Conservation (phyloP, 805 yeast species). For the Wickerhamiella kurtzmanii region DNA sequence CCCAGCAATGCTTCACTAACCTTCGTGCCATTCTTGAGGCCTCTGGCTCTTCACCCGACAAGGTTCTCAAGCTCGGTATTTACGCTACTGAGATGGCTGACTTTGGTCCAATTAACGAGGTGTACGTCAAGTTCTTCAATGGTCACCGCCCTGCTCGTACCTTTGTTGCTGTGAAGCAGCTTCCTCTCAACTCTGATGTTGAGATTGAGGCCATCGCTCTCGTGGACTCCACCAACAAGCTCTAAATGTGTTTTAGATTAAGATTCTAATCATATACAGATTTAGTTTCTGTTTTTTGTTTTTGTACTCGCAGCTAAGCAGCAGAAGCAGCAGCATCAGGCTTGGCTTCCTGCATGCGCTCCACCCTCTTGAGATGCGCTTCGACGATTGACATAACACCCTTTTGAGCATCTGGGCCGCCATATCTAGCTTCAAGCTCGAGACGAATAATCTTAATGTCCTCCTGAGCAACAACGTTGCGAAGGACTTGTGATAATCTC, state of each 20-base stretch:
- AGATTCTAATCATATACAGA: not conserved
- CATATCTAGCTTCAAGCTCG: conserved; percentile 25
- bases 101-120: conserved; percentile 75
- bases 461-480: conserved; percentile 54
- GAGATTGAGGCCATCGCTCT: conserved; percentile 91
- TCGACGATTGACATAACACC: conserved; percentile 22
- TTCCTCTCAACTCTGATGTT: conserved; percentile 75
- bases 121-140: conserved; percentile 41
- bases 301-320: not conserved
- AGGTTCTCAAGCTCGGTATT: conserved; percentile 75
- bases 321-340: conserved; percentile 12
- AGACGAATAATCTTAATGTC: conserved; percentile 61
- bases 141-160: conserved; percentile 74
- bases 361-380: conserved; percentile 17
- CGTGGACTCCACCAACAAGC: conserved; percentile 26
- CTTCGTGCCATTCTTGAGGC: conserved; percentile 57
- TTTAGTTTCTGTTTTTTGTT: not conserved
- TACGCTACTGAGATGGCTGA: conserved; percentile 83
- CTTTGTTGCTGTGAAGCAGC: conserved; percentile 85
- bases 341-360: conserved; percentile 16
- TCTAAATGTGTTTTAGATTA: not conserved
- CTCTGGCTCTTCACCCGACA: conserved; percentile 70
- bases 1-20: conserved; percentile 31
- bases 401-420: conserved; percentile 12
- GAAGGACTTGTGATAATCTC: conserved; percentile 41